phyloP scores from a whole-genome alignment of 2,329 filamentous ascomycete genomes.

The Fusarium penzigii region DNA sequence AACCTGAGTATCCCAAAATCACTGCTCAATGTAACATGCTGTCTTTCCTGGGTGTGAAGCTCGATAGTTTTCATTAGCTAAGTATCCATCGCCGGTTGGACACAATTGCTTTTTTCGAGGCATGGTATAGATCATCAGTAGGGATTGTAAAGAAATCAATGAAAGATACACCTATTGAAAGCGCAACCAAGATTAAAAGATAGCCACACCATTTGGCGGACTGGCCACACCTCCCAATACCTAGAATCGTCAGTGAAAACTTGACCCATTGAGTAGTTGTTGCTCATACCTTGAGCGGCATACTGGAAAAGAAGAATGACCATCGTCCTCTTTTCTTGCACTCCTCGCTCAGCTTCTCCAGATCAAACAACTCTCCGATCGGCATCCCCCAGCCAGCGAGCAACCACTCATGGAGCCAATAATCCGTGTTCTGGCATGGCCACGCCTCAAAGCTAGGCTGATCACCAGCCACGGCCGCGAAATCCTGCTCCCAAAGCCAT shows the following conservation, averaged over 20 bases:
- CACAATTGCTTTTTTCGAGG: too few relatives aligned
- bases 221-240: slow-evolving; percentile 16
- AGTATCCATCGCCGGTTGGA: too few relatives aligned
- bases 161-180: too few relatives aligned
- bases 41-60: too few relatives aligned
- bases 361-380: slow-evolving; percentile 50
- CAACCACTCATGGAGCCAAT: slow-evolving; percentile 44
- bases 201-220: slow-evolving; percentile 12
- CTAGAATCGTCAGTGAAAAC: background rate
- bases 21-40: too few relatives aligned
- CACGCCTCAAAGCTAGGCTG: slow-evolving; percentile 54
- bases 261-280: rapidly evolving
- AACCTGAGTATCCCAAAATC: too few relatives aligned
- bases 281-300: slow-evolving; percentile 14
- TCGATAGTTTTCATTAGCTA: too few relatives aligned
- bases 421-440: slow-evolving; percentile 37
- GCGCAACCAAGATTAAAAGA: slow-evolving; percentile 3
- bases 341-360: slow-evolving; percentile 40
- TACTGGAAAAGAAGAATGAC: slow-evolving; percentile 40
- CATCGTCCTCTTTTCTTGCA: slow-evolving; percentile 36
- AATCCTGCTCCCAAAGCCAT: slow-evolving; percentile 59
- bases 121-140: too few relatives aligned
- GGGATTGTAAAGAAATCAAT: too few relatives aligned
- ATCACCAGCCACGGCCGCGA: slow-evolving; percentile 59
- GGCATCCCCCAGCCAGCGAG: slow-evolving; percentile 53